Evolutionary conservation across 768 basidiomycete species (phyloP), one percentile per base, ranked within the genome.

Genomic region (Russula earlei): DNA sequence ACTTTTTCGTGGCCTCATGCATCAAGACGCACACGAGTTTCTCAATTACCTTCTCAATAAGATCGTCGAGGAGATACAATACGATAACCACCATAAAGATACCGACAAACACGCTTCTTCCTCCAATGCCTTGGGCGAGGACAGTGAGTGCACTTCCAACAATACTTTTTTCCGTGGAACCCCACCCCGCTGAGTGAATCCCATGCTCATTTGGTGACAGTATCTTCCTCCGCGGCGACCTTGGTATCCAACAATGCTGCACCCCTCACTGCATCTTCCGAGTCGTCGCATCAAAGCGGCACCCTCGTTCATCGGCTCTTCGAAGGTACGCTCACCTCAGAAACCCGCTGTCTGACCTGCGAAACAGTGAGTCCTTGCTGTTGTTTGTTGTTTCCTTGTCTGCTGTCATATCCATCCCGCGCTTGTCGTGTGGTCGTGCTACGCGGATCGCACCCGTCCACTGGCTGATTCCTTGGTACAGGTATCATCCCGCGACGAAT

Each of bases 1-100:
- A 64, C 76, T 85, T 44, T 99, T 97, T 66, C 79, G 91, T 46
- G 84, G 84, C 36, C 85, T 88, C 15, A 87, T 88, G 80, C 96
- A 99, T 68, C 96, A 99, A 68, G 96, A 99, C 68, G 96, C 96
- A 3, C 96, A 98, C 71, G 96, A 99, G 70, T 98, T 99, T 69
- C 75, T 97, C 40, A 96, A 94, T 68, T 97, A 87, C 71, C 73
- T 97, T 25, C 73, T 99, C 52, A 99, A 99, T 70, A 84, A 78
- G 68, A 84, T 99, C 47, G 86, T 92, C 34, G 95, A 98, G 69
- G 93, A 97, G 67, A 80, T 95, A 62, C 89, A 93, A 65, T 79
- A 82, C 58, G 85, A 86, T 55, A 76, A 70, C 65, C 82, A 61
- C 27, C 62, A 62, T 70, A 50, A 62, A 60, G 19, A 65, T 15